These are phyloP conservation scores for Pyrenochaeta sp. DNA, from an alignment of 2,329 filamentous ascomycete species.

Conservation along the genomic window DNA sequence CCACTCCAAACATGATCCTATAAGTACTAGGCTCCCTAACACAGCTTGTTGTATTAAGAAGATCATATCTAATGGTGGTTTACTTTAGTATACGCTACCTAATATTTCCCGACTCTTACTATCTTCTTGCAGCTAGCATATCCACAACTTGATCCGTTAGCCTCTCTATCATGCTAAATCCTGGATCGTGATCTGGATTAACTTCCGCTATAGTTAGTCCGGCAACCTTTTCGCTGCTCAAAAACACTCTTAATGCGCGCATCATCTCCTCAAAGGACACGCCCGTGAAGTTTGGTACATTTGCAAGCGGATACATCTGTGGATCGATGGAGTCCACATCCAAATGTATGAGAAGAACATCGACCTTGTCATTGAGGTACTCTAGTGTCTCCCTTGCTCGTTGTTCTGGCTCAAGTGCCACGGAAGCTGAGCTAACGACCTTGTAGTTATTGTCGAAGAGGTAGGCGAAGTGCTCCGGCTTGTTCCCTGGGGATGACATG, in stretches of 20 bases:
- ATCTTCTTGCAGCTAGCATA: neutral
- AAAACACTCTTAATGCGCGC: slow-evolving; percentile 24
- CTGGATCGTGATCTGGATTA: slow-evolving; percentile 31
- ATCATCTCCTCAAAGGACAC: slow-evolving; percentile 30
- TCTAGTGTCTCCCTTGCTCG: slow-evolving; percentile 17
- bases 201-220: slow-evolving; percentile 28
- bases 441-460: slow-evolving; percentile 33
- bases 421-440: slow-evolving; percentile 24
- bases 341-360: slow-evolving; percentile 32
- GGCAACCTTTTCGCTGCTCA: slow-evolving; percentile 25
- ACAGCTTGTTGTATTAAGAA: too few species aligned
- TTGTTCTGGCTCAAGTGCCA: slow-evolving; percentile 18
- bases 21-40: too few species aligned
- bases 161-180: slow-evolving; percentile 18
- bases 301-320: slow-evolving; percentile 30
- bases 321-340: slow-evolving; percentile 40
- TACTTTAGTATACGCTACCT: too few species aligned
- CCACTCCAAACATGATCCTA: too few species aligned
- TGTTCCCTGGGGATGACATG: slow-evolving; percentile 12
- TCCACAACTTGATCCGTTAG: slow-evolving; percentile 18
- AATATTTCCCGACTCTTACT: too few species aligned
- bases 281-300: slow-evolving; percentile 35
- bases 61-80: too few species aligned
- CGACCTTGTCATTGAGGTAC: slow-evolving; percentile 30
- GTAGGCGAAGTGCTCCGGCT: slow-evolving; percentile 25